phyloP scores from a whole-genome alignment of 148 eudicot genomes.

The Chenopodium berlandieri region DNA sequence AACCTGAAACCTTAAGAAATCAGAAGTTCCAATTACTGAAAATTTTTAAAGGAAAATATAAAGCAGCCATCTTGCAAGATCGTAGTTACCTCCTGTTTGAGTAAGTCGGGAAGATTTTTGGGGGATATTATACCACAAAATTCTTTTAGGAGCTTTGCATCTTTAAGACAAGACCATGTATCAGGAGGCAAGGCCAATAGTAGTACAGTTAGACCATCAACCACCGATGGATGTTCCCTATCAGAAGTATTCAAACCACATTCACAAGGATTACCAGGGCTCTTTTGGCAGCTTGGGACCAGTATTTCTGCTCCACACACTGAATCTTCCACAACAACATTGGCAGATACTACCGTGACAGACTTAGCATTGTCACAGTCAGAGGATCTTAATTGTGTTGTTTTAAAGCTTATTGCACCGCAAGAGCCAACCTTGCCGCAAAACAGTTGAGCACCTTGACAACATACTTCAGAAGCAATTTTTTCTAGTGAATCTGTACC shows the following conservation, averaged over 20 bases:
- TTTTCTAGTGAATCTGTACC: slow-evolving; percentile 32
- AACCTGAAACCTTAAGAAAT: neutral
- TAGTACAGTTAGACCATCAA: slow-evolving; percentile 43
- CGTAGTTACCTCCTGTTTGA: slow-evolving; percentile 46
- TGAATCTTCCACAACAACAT: slow-evolving; percentile 21
- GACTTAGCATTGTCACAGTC: slow-evolving; percentile 25
- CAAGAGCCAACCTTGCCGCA: slow-evolving; percentile 26
- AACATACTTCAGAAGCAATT: slow-evolving; percentile 38
- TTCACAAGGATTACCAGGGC: slow-evolving; percentile 16
- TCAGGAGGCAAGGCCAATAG: slow-evolving; percentile 42
- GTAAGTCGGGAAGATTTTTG: slow-evolving; percentile 36
- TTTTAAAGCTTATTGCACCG: slow-evolving; percentile 18
- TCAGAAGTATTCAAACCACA: slow-evolving; percentile 8
- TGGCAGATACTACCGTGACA: slow-evolving; percentile 37
- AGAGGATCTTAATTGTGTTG: slow-evolving; percentile 19
- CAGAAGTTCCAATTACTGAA: neutral
- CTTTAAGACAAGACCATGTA: slow-evolving; percentile 42
- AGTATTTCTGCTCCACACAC: slow-evolving; percentile 31
- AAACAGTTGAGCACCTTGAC: slow-evolving; percentile 45
- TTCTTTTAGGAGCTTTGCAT: slow-evolving; percentile 33
- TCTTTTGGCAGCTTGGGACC: slow-evolving; percentile 37
- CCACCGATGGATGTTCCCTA: slow-evolving; percentile 29
- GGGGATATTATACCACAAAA: slow-evolving; percentile 30
- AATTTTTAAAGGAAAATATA: neutral
- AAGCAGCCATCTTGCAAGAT: neutral